phyloP scores from a whole-genome alignment of 2,329 filamentous ascomycete species.

The Fusarium sp. region DNA sequence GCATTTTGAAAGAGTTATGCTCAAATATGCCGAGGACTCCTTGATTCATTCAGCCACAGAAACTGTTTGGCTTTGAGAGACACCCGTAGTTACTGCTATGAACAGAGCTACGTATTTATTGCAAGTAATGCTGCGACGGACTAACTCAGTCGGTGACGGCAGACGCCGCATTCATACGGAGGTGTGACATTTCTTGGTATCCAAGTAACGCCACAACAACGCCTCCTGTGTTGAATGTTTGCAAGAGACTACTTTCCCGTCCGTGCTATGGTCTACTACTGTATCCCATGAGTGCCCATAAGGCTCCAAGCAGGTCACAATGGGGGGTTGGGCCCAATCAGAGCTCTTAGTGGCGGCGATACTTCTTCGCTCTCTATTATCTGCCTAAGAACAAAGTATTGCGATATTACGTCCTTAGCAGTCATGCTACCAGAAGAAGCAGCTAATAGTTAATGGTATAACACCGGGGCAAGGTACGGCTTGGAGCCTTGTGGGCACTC shows the following conservation, averaged over 20 bases:
- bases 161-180: constrained; percentile 4
- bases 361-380: too few species aligned
- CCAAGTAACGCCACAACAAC: neutral
- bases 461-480: too few species aligned
- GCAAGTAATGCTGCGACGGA: neutral
- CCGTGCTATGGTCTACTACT: neutral
- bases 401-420: too few species aligned
- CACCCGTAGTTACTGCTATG: neutral
- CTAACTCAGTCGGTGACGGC: neutral
- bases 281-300: too few species aligned
- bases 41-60: neutral
- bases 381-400: too few species aligned
- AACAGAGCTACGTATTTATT: neutral
- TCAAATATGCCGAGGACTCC: neutral
- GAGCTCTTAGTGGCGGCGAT: too few species aligned
- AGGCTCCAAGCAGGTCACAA: too few species aligned
- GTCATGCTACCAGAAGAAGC: too few species aligned
- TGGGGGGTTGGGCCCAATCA: too few species aligned
- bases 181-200: neutral
- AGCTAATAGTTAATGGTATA: too few species aligned
- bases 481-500: too few species aligned
- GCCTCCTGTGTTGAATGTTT: neutral
- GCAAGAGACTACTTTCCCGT: neutral
- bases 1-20: constrained; percentile 4
- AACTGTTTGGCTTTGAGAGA: neutral